phyloP scores from a whole-genome alignment of 148 eudicot genomes.

The Camellia lanceoleosa region DNA sequence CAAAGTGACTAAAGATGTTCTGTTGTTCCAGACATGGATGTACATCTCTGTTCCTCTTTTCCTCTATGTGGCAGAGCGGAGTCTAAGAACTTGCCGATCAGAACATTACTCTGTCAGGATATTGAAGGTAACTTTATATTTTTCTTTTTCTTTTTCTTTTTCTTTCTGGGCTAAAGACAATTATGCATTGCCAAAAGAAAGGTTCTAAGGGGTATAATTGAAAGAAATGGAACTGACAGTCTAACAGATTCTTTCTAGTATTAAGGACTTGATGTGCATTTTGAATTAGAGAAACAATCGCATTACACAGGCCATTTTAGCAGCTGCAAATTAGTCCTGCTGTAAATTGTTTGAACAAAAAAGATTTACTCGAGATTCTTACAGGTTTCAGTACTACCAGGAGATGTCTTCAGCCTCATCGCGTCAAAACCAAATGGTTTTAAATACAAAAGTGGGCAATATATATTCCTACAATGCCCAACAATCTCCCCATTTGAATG shows the following conservation, averaged over 20 bases:
- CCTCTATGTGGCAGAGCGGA: slow-evolving; percentile 67
- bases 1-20: background rate
- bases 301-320: background rate
- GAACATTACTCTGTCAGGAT: slow-evolving; percentile 65
- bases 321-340: background rate
- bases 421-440: slow-evolving; percentile 87
- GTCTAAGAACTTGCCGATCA: slow-evolving; percentile 70
- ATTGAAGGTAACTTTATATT: slow-evolving; percentile 49
- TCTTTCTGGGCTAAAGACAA: background rate
- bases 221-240: background rate
- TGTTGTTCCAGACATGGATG: slow-evolving; percentile 84
- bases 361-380: background rate
- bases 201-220: background rate
- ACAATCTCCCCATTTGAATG: slow-evolving; percentile 88
- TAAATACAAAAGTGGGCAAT: slow-evolving; percentile 92
- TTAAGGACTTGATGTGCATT: background rate
- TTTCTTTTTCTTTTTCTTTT: background rate
- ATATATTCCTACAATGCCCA: slow-evolving; percentile 83
- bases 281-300: background rate
- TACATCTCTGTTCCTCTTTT: slow-evolving; percentile 71
- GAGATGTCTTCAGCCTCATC: slow-evolving; percentile 70
- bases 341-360: background rate
- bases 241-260: background rate
- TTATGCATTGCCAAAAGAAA: background rate
- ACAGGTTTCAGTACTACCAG: slow-evolving; percentile 78